Base-by-base conservation (phyloP, 805 yeast species). In the Clavispora vitiphila region DNA sequence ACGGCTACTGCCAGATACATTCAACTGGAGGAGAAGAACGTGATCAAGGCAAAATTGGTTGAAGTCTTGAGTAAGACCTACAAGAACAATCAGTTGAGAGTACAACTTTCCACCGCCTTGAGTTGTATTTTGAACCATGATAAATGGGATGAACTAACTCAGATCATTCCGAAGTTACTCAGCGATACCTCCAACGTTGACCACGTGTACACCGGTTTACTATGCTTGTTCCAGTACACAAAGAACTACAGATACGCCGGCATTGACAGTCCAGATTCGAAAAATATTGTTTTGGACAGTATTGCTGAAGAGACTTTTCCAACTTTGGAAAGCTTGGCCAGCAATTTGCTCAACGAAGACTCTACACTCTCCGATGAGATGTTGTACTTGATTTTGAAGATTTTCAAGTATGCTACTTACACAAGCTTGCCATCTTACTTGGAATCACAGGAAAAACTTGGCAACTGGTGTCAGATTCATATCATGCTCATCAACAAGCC, bases 31-130 rank as follows among this genome's bases (percentile, higher is more conserved):
- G 75, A 70, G 43, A 69, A 69, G 44, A 54, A 61, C 8, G 38
- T 53, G 12, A 67, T 60, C 44, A 69, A 69, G 50, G 57, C 58
- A 40, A 65, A 64, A 44, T 57, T 70, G 51, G 53, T 70, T 24
- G 60, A 61, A 35, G 61, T 71, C 1, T 59, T 52, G 47, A 53
- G 65, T 34, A 61, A 64, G 35, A 61, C 62, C 23, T 61, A 63
- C 46, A 61, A 60, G 42, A 61, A 57, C 43, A 50, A 50, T 25
- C 63, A 58, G 47, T 44, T 83, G 31, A 66, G 76, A 50, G 74
- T 80, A 23, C 86, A 80, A 56, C 61, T 83, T 38, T 62, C 81
- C 14, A 76, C 77, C 22, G 74, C 85, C 0, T 61, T 83, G 35
- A 73, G 79, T 55, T 69, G 66, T 34, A 78, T 83, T 8, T 58